Percentiles rank a stretch among this genome's conserved stretches.
Evolutionary conservation across 2,329 filamentous ascomycete genomes (phyloP).

Genomic region (Pseudogymnoascus sp.): DNA sequence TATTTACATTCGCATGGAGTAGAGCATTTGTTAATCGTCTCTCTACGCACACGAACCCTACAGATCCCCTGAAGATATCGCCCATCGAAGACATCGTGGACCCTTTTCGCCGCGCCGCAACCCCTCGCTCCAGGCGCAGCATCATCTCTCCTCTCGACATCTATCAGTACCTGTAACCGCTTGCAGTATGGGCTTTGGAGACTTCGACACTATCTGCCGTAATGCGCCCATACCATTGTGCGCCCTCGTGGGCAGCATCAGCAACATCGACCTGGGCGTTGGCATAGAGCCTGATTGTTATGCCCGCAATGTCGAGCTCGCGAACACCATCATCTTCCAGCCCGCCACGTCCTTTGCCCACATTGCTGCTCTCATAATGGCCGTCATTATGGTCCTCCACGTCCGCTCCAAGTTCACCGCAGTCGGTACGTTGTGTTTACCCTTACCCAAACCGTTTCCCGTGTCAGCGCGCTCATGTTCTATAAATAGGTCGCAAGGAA

Average conservation of each 20-base stretch:
- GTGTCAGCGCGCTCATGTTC: conserved; percentile 3
- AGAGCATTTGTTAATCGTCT: not conserved
- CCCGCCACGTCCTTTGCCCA: conserved; percentile 86
- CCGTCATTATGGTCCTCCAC: conserved; percentile 93
- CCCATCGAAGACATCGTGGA: not conserved
- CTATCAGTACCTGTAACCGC: not conserved
- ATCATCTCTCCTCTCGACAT: not conserved
- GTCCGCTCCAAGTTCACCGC: conserved; percentile 97
- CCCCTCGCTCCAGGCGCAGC: conserved; percentile 7
- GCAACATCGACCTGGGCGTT: conserved; percentile 55
- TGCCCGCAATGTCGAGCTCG: conserved; percentile 87
- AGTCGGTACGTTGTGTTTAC: conserved; percentile 58
- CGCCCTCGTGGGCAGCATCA: conserved; percentile 69
- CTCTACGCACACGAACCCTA: not conserved
- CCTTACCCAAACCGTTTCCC: not conserved
- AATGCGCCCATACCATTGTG: conserved; percentile 82
- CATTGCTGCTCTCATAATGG: conserved; percentile 85
- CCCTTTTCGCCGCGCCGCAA: conserved; percentile 1
- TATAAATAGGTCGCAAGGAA: conserved; percentile 48
- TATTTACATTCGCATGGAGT: not conserved
- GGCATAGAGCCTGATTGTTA: conserved; percentile 89
- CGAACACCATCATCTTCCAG: conserved; percentile 98
- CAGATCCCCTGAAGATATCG: not conserved
- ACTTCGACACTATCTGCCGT: conserved; percentile 80
- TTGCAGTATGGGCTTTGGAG: conserved; percentile 73